A percentile compares a stretch with the other conserved stretches of the same genome.
These are phyloP conservation scores for Diplodia intermedia DNA, from an alignment of 2,329 filamentous ascomycete genomes.

Conservation along the genomic window DNA sequence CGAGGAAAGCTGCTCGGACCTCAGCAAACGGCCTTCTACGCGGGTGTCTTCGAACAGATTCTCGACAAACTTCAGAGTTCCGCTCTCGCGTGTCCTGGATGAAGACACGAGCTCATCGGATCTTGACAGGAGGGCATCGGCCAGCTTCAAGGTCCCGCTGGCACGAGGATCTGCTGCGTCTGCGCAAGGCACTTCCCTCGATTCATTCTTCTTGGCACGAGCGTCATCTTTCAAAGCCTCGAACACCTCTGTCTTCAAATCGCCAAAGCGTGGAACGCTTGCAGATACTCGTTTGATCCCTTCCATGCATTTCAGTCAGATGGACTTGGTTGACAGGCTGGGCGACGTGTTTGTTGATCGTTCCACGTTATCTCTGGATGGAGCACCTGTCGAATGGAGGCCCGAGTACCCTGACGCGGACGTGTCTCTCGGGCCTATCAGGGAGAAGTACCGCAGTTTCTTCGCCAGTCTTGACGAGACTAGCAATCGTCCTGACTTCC, in stretches of 20 bases:
- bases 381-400: conserved; percentile 35
- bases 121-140: conserved; percentile 6
- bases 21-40: conserved; percentile 35
- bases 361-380: conserved; percentile 33
- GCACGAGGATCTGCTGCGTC: conserved; percentile 3
- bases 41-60: conserved; percentile 47
- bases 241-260: conserved; percentile 18
- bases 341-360: conserved; percentile 52
- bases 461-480: conserved; percentile 53
- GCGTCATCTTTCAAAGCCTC: conserved; percentile 22
- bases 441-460: conserved; percentile 56
- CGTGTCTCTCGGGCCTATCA: conserved; percentile 44
- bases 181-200: conserved; percentile 17
- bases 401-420: background rate
- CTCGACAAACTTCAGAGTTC: conserved; percentile 40
- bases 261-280: conserved; percentile 11
- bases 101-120: conserved; percentile 20
- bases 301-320: conserved; percentile 57
- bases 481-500: conserved; percentile 17
- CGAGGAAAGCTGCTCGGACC: conserved; percentile 45
- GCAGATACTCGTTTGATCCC: conserved; percentile 51
- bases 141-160: conserved; percentile 38
- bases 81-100: conserved; percentile 24
- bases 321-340: conserved; percentile 55
- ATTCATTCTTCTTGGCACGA: conserved; percentile 14